A percentile compares a stretch with the other conserved stretches of the same genome.
Evolutionary conservation across 768 basidiomycete genomes (phyloP).

Genomic region (Tylopilus balloui): DNA sequence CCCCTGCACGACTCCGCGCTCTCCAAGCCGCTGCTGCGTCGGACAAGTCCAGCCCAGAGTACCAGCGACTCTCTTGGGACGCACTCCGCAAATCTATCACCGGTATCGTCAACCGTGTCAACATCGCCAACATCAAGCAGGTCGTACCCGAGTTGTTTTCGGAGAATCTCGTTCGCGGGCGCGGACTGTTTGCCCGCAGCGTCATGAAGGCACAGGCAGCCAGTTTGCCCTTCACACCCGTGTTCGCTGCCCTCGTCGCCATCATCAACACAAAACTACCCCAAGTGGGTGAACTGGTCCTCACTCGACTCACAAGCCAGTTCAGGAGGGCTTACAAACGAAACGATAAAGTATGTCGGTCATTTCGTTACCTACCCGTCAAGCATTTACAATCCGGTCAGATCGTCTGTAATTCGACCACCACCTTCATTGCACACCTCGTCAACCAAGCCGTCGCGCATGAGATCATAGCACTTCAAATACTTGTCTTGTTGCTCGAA

Average conservation of each 20-base stretch:
- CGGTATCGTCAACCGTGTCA: slow-evolving; percentile 99
- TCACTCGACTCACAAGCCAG: slow-evolving; percentile 88
- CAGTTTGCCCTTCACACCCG: slow-evolving; percentile 96
- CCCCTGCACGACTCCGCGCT: slow-evolving; percentile 87
- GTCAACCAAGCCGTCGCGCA: slow-evolving; percentile 93
- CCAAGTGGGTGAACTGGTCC: slow-evolving; percentile 88
- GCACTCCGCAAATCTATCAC: slow-evolving; percentile 96
- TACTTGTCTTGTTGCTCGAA: slow-evolving; percentile 92
- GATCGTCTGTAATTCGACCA: slow-evolving; percentile 91
- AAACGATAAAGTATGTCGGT: slow-evolving; percentile 84
- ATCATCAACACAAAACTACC: slow-evolving; percentile 98
- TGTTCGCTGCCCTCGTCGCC: slow-evolving; percentile 90
- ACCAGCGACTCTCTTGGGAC: slow-evolving; percentile 96
- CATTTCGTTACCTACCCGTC: background rate
- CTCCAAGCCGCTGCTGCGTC: slow-evolving; percentile 77
- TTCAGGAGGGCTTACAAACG: slow-evolving; percentile 93
- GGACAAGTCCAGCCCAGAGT: slow-evolving; percentile 84
- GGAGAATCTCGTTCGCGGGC: slow-evolving; percentile 91
- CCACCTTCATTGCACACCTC: slow-evolving; percentile 86
- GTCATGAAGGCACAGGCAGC: slow-evolving; percentile 98
- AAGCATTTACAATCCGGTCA: slow-evolving; percentile 29
- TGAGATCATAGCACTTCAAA: slow-evolving; percentile 91
- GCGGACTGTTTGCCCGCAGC: slow-evolving; percentile 88
- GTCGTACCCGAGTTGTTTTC: slow-evolving; percentile 86
- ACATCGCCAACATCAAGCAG: slow-evolving; percentile 92